Evolutionary conservation across 176 grass and related monocot genomes (phyloP), one percentile per base, ranked within the genome.

Genomic region (Raddia guianensis): DNA sequence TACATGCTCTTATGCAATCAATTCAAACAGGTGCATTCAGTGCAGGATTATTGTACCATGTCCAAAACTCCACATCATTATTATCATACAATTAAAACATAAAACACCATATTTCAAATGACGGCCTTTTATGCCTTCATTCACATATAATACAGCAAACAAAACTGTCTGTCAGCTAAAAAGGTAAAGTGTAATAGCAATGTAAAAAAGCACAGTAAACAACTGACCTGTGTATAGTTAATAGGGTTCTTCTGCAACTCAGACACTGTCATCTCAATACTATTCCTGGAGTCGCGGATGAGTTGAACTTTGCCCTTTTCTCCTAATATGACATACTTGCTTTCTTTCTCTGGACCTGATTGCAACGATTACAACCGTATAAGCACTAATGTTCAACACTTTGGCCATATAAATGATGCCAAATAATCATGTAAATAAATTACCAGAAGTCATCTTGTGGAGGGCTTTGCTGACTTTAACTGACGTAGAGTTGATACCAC

Each of bases 381-480:
- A 74, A 68, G 53, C 70, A 55, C 7, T 63, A 62, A 5, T 32
- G 20, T 68, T 40, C 4, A 40, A 55, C 7, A 18, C 18, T 53
- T 54, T 44, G 2, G 78, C 42, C 63, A 55, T 21, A 18, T 69
- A 43, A 76, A 18, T 9, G n/a, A 64, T 59, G n/a, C 9, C 35
- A 74, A 56, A 66, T 73, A 79, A 61, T 7, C 43, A 66, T 75
- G 58, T 13, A 33, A 68, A 55, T 13, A 74, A 55, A 67, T 75
- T 91, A 97, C 95, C 95, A 76, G 92, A 87, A 67, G 90, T 94
- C 56, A 94, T 75, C 55, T 91, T 92, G 55, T 86, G 87, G 50
- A 98, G 92, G 76, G 92, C 87, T 86, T 89, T 98, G 90, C 95
- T 94, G 79, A 98, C 84, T 98, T 90, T 98, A 44, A 94, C 95